These are phyloP conservation scores for Leccinum subspadiceum DNA, from an alignment of 1,284 basidiomycete genomes.

Conservation along the genomic window DNA sequence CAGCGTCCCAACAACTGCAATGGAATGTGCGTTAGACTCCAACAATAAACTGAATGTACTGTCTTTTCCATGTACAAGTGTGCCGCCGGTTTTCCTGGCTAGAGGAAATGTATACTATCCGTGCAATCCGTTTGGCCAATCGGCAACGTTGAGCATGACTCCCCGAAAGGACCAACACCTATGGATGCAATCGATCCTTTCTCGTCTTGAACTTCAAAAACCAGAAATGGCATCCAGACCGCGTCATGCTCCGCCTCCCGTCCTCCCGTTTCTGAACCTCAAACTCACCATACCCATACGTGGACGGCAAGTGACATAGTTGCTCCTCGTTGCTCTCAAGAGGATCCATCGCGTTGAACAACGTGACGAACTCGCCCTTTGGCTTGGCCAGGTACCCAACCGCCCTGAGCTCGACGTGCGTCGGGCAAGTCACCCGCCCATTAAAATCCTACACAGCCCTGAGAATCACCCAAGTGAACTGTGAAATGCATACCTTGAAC, in stretches of 20 bases:
- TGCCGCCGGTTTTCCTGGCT: conserved; percentile 60
- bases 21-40: conserved; percentile 1
- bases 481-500: conserved; percentile 64
- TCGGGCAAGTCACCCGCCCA: conserved; percentile 14
- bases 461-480: conserved; percentile 50
- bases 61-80: conserved; percentile 67
- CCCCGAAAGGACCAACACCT: conserved; percentile 10
- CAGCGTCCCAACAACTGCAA: conserved; percentile 66
- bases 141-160: conserved; percentile 2
- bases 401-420: conserved; percentile 55
- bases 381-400: conserved; percentile 70
- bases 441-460: conserved; percentile 11
- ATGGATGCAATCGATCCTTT: conserved; percentile 38
- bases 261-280: conserved; percentile 43
- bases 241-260: conserved; percentile 53
- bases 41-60: conserved; percentile 39
- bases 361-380: conserved; percentile 59
- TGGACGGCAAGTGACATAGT: conserved; percentile 42
- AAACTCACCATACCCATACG: conserved; percentile 57
- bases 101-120: conserved; percentile 59
- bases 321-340: conserved; percentile 27
- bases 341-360: conserved; percentile 63
- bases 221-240: conserved; percentile 57
- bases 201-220: conserved; percentile 44
- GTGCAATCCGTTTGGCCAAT: conserved; percentile 41